Evolutionary conservation across 495 filamentous ascomycete species (phyloP), one percentile per base, ranked within the genome.

Genomic region (Talaromyces proteolyticus): DNA sequence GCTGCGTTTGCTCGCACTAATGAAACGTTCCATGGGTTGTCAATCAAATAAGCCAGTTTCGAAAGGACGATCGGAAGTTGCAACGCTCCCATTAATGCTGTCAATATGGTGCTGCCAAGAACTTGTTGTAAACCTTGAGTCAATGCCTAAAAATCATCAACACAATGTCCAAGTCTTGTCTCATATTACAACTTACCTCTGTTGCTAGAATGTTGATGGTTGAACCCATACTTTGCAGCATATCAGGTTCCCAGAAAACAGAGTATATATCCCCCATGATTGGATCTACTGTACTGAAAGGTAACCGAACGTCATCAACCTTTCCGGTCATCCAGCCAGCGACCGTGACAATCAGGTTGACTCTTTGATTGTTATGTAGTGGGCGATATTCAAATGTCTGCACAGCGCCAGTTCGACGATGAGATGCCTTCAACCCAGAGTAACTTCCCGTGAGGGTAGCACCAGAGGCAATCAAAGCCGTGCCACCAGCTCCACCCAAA

Each of bases 251-350:
- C 94, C 94, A 99, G 47, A 92, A 74, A 7, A 99, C 84, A 0
- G 94, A 97, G 68, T 97, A 99, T 18, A 99, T 80, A 69, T 99
- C 93, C 25, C 93, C 93, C 93, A 99, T 97, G 51, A 96, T 81
- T 0, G 93, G 91, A 65, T 97, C 91, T 3, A 99, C 85, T 2
- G 93, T 99, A 68, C 89, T 95, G 66, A 82, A 99, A 12, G 93
- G 93, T 52, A 99, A 64, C 50, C 93, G 87, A 36, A 97, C 91
- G 65, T 99, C 93, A 66, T 99, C 93, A 36, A 94, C 83, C 62
- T 94, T 96, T 50, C 93, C 92, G 38, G 87, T 96, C 91, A 99
- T 95, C 93, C 93, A 99, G 10, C 93, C 93, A 5, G 92, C 87
- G 22, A 99, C 80, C 1, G 94, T 96, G 41, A 99, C 84, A 56